A percentile compares a stretch with the other conserved stretches of the same genome.
Evolutionary conservation across 140 eudicot species (phyloP).

Genomic region (Senecio squalidus): DNA sequence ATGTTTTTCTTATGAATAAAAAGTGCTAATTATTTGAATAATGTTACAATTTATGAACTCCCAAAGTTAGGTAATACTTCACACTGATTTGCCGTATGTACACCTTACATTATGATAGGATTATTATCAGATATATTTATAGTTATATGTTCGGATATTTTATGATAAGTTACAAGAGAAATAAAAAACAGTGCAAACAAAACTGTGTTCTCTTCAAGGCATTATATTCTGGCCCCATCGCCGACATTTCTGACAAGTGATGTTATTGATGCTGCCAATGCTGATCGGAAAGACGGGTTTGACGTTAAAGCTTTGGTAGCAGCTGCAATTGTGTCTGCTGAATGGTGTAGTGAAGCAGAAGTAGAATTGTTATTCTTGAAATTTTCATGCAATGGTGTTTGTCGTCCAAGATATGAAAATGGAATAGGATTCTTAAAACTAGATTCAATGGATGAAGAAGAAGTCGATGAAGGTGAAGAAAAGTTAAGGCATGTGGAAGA

Average conservation of each 20-base stretch:
- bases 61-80: constrained; percentile 2
- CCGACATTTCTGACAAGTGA: constrained; percentile 40
- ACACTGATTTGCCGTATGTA: constrained; percentile 12
- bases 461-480: constrained; percentile 38
- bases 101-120: constrained; percentile 17
- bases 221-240: constrained; percentile 23
- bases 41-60: constrained; percentile 6
- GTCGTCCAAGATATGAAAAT: constrained; percentile 33
- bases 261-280: constrained; percentile 67
- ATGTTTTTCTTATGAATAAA: constrained; percentile 5
- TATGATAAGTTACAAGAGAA: neutral
- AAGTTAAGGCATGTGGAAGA: constrained; percentile 61
- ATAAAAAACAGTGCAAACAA: constrained; percentile 14
- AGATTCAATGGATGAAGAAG: constrained; percentile 31
- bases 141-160: constrained; percentile 5
- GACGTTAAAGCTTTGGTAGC: constrained; percentile 85
- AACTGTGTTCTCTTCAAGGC: constrained; percentile 20
- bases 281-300: constrained; percentile 76
- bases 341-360: constrained; percentile 27
- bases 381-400: constrained; percentile 22
- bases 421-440: constrained; percentile 35
- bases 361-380: constrained; percentile 13
- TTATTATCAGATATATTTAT: constrained; percentile 5
- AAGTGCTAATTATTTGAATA: constrained; percentile 7
- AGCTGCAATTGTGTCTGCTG: constrained; percentile 59